Conservation (phyloP, 345 rosid genomes). For the Raphanus sativus region DNA sequence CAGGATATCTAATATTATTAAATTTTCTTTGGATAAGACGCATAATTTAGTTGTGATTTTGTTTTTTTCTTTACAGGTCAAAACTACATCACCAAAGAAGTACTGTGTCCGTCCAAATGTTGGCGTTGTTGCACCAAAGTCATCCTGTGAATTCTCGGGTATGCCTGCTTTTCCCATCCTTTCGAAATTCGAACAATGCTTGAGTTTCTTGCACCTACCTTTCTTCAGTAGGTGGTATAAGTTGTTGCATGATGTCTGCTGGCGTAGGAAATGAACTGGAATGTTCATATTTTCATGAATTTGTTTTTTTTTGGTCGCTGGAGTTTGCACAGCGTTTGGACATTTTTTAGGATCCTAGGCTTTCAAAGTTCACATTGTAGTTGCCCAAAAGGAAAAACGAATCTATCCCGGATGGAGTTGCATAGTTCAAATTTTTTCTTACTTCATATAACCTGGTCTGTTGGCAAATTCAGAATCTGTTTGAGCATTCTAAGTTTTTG, state of each 20-base stretch:
- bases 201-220: conserved; percentile 6
- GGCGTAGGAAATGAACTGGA: conserved; percentile 2
- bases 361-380: conserved; percentile 8
- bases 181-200: not conserved
- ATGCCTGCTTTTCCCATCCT: conserved; percentile 18
- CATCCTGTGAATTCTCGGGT: conserved; percentile 72
- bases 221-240: not conserved
- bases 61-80: conserved; percentile 57
- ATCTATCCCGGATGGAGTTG: not conserved
- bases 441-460: not conserved
- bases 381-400: not conserved
- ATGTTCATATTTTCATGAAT: not conserved
- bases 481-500: not conserved
- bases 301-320: not conserved
- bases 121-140: conserved; percentile 69
- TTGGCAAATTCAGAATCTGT: not conserved
- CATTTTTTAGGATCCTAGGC: not conserved
- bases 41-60: conserved; percentile 24
- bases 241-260: conserved; percentile 8
- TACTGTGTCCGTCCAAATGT: conserved; percentile 92
- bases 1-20: too few species aligned
- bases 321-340: conserved; percentile 2
- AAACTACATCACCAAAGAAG: conserved; percentile 94
- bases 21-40: not conserved
- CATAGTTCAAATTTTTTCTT: too few species aligned